phyloP scores from a whole-genome alignment of 768 basidiomycete genomes.

The Guyanaporus albipodus region DNA sequence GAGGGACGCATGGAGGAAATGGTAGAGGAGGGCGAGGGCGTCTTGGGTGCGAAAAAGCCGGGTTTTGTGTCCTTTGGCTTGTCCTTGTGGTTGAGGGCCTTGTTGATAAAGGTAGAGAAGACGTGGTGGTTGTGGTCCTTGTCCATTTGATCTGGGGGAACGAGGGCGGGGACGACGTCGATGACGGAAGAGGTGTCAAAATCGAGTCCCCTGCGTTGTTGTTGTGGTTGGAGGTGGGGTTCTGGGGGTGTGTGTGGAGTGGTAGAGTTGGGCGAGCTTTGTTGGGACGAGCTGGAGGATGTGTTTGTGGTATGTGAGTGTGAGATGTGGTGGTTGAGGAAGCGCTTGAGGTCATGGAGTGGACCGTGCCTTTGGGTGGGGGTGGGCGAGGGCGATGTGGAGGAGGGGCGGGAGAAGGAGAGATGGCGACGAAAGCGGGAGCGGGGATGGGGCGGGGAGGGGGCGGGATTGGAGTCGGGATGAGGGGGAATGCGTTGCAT shows the following conservation, averaged over 20 bases:
- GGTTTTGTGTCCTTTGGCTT: constrained; percentile 17
- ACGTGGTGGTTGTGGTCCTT: constrained; percentile 23
- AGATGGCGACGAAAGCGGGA: constrained; percentile 26
- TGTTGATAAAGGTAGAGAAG: constrained; percentile 34
- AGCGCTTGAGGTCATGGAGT: constrained; percentile 89
- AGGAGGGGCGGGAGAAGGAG: constrained; percentile 26
- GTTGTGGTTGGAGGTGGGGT: constrained; percentile 32
- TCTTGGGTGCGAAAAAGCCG: constrained; percentile 12
- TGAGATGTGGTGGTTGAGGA: constrained; percentile 88
- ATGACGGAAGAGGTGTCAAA: constrained; percentile 35
- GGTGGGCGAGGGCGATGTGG: constrained; percentile 1
- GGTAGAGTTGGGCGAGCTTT: constrained; percentile 25
- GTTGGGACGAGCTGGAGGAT: constrained; percentile 17
- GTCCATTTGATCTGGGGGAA: constrained; percentile 20
- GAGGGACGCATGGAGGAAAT: constrained; percentile 27
- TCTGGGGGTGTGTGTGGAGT: constrained; percentile 27
- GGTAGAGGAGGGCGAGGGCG: constrained; percentile 34
- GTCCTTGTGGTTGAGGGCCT: constrained; percentile 32
- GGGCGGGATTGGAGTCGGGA: background rate
- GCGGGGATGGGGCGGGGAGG: constrained; percentile 14
- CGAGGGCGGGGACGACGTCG: constrained; percentile 30
- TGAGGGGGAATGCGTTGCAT: constrained; percentile 28
- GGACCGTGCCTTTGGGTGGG: constrained; percentile 50
- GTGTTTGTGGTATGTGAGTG: constrained; percentile 38
- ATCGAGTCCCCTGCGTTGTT: constrained; percentile 33